These are phyloP conservation scores for Clarireedia paspali DNA, from an alignment of 2,329 filamentous ascomycete genomes.

Conservation along the genomic window DNA sequence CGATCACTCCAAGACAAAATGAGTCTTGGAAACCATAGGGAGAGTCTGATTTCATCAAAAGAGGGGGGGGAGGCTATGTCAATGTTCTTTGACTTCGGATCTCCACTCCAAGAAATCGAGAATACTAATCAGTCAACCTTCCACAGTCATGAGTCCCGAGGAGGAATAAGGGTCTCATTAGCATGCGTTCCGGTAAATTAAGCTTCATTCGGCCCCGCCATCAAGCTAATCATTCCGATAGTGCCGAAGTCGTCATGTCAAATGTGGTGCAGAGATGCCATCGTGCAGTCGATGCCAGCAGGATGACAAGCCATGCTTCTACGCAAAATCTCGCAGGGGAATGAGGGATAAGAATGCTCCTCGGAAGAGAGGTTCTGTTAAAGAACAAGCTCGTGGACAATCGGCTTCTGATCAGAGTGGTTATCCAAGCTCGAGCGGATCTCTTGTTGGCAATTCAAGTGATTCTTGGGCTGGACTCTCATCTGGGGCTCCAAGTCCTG, in stretches of 20 bases:
- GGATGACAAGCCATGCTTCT: constrained; percentile 38
- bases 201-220: neutral
- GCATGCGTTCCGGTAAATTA: constrained; percentile 37
- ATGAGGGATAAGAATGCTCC: constrained; percentile 24
- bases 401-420: neutral
- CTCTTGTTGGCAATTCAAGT: constrained; percentile 1
- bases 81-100: constrained; percentile 21
- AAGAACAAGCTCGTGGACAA: constrained; percentile 8
- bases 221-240: constrained; percentile 7
- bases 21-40: neutral
- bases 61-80: constrained; percentile 11
- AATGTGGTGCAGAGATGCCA: constrained; percentile 39
- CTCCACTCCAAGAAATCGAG: constrained; percentile 3
- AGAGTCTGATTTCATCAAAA: neutral
- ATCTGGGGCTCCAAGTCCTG: constrained; percentile 17
- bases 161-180: constrained; percentile 35
- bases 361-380: constrained; percentile 14
- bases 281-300: constrained; percentile 35
- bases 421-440: neutral
- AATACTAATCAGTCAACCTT: neutral
- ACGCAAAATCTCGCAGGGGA: constrained; percentile 41
- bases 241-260: constrained; percentile 35
- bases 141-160: constrained; percentile 8
- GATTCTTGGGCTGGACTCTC: constrained; percentile 12
- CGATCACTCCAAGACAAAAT: neutral